These are phyloP conservation scores for Thymus mandschuricus DNA, from an alignment of 257 asterid species.

Conservation along the genomic window DNA sequence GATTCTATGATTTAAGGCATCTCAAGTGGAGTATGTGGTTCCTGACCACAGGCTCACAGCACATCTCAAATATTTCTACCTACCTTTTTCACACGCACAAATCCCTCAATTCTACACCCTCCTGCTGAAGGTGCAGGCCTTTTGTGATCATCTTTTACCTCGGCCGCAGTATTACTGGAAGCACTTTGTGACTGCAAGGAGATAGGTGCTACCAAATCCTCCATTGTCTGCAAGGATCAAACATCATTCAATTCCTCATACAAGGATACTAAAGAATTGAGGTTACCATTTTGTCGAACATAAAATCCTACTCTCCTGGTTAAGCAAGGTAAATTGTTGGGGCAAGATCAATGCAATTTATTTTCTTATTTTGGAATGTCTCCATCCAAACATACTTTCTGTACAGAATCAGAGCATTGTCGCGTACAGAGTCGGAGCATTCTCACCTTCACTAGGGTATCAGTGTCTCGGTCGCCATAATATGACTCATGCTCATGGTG, in stretches of 20 bases:
- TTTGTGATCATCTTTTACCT: constrained; percentile 50
- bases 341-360: constrained; percentile 12
- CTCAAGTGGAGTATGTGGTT: neutral
- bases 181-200: constrained; percentile 59
- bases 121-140: constrained; percentile 93
- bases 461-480: constrained; percentile 97
- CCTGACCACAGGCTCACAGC: neutral
- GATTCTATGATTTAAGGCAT: constrained; percentile 10
- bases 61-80: neutral
- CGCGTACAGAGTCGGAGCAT: constrained; percentile 23
- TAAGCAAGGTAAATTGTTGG: constrained; percentile 1
- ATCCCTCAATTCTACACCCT: constrained; percentile 96
- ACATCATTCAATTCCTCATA: constrained; percentile 24
- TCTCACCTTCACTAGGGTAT: constrained; percentile 82
- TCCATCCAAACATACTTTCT: constrained; percentile 18
- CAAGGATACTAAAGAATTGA: neutral
- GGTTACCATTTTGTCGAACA: constrained; percentile 6
- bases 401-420: constrained; percentile 33
- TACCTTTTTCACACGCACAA: constrained; percentile 97
- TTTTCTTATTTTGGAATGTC: constrained; percentile 24
- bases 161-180: constrained; percentile 44
- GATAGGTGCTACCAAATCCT: constrained; percentile 76
- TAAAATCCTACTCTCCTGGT: constrained; percentile 7
- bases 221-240: constrained; percentile 75
- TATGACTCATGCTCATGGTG: constrained; percentile 96